Conservation (phyloP, 257 asterid genomes). For the Solanum dulcamara region DNA sequence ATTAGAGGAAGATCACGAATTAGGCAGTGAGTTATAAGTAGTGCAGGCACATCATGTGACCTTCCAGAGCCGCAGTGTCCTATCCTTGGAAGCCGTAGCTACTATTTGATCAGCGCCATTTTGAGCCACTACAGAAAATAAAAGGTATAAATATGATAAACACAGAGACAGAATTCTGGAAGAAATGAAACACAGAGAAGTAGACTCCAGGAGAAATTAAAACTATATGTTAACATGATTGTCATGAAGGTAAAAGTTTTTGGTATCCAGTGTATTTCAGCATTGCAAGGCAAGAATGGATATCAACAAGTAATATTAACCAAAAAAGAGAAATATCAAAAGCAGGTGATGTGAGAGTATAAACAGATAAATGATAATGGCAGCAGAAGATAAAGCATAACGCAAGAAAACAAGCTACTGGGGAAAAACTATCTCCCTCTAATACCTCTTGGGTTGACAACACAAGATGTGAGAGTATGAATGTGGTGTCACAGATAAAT, state of each 20-base stretch:
- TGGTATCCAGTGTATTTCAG: neutral
- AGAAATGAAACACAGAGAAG: neutral
- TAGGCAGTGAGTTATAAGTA: neutral
- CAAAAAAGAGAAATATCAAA: neutral
- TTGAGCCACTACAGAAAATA: slow-evolving; percentile 18
- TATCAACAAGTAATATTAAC: neutral
- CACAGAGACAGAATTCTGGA: neutral
- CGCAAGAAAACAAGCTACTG: neutral
- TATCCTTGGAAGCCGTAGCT: slow-evolving; percentile 89
- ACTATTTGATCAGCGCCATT: slow-evolving; percentile 38
- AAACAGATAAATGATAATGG: neutral
- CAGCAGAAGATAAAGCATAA: neutral
- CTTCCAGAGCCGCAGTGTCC: slow-evolving; percentile 83
- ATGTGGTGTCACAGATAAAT: neutral
- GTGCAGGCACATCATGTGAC: slow-evolving; percentile 29
- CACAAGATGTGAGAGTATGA: slow-evolving; percentile 7
- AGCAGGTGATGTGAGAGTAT: neutral
- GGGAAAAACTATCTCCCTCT: neutral
- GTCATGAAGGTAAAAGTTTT: neutral
- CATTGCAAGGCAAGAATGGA: neutral
- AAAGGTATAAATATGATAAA: neutral
- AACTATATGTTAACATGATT: neutral
- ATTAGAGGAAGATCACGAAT: slow-evolving; percentile 5
- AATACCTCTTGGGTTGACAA: slow-evolving; percentile 49
- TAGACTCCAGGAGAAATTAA: neutral